These are phyloP conservation scores for Paraconiothyrium sp. DNA, from an alignment of 2,329 filamentous ascomycete species.

Conservation along the genomic window DNA sequence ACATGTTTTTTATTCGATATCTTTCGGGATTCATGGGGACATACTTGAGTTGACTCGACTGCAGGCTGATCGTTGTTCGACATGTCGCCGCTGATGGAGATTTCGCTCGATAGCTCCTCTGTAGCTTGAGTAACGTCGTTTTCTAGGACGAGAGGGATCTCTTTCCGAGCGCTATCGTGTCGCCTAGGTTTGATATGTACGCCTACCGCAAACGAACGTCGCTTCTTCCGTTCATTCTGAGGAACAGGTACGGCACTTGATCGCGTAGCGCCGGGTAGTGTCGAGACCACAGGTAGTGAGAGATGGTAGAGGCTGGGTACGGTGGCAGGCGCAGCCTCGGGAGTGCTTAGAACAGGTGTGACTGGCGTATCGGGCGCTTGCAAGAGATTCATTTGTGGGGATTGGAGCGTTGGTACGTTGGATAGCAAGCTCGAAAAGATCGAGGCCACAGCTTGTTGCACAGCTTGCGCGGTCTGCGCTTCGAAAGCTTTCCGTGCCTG, in stretches of 20 bases:
- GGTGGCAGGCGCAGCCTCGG: slow-evolving; percentile 32
- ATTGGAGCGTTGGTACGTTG: slow-evolving; percentile 19
- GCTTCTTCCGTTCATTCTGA: background rate
- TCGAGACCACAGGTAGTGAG: slow-evolving; percentile 25
- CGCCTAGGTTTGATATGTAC: background rate
- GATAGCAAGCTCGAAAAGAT: slow-evolving; percentile 30
- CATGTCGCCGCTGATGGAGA: background rate
- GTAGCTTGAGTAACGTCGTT: background rate
- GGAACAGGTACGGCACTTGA: slow-evolving; percentile 25
- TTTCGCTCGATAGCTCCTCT: background rate
- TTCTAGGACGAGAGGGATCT: background rate
- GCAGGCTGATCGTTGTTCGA: background rate
- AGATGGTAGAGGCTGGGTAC: slow-evolving; percentile 43
- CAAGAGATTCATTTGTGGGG: slow-evolving; percentile 13
- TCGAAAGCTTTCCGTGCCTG: slow-evolving; percentile 39
- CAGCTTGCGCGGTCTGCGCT: slow-evolving; percentile 35
- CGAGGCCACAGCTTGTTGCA: slow-evolving; percentile 37
- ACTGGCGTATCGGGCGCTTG: slow-evolving; percentile 15
- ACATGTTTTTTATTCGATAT: slow-evolving; percentile 22
- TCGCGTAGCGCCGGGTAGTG: slow-evolving; percentile 4
- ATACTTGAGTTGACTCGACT: background rate
- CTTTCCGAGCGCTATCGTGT: background rate
- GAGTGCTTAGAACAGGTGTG: slow-evolving; percentile 17
- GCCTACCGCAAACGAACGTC: slow-evolving; percentile 12
- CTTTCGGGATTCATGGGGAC: background rate